Evolutionary conservation across 352 stramenopile species (phyloP).

Genomic region (Phytophthora sp.): DNA sequence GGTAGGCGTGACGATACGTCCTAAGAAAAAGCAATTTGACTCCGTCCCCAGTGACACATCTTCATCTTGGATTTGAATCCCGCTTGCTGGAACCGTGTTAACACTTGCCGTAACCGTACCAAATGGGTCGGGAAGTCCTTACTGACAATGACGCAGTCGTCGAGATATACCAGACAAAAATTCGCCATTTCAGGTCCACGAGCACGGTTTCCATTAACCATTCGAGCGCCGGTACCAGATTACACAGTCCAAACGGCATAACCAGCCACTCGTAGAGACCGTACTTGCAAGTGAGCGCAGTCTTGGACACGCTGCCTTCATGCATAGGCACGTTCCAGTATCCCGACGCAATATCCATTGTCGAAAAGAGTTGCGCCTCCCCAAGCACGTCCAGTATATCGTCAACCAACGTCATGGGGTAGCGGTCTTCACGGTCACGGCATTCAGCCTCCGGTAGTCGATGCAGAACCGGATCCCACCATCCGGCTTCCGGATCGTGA

Average conservation of each 20-base stretch:
- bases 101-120: not conserved
- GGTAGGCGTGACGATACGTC: not conserved
- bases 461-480: not conserved
- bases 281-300: not conserved
- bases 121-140: not conserved
- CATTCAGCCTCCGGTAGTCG: not conserved
- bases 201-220: constrained; percentile 5
- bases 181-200: constrained; percentile 11
- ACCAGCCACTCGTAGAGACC: constrained; percentile 2
- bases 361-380: not conserved
- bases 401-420: not conserved
- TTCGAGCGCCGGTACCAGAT: not conserved
- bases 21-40: constrained; percentile 6
- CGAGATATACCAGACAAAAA: not conserved
- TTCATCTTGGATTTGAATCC: constrained; percentile 15
- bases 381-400: not conserved
- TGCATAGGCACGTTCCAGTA: not conserved
- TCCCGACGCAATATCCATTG: not conserved
- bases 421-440: not conserved
- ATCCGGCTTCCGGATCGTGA: too few species aligned
- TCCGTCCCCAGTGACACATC: constrained; percentile 8
- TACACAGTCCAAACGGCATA: constrained; percentile 12
- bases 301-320: not conserved
- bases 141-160: constrained; percentile 9
- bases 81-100: not conserved